phyloP scores from a whole-genome alignment of 2,329 filamentous ascomycete genomes.

The Dactylonectria macrodidyma region DNA sequence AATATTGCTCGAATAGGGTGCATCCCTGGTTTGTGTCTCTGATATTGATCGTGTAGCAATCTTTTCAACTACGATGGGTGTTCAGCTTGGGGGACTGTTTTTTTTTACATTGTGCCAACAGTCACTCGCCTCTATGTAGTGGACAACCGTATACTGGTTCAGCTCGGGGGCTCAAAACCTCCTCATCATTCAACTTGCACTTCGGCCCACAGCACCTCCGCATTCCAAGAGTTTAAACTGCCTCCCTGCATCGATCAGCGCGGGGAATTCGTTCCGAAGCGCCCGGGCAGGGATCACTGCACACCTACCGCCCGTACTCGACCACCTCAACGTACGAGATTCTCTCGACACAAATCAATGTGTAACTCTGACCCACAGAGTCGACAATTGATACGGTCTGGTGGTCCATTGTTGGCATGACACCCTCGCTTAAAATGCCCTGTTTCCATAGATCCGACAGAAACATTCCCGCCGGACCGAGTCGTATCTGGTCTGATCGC shows the following conservation, averaged over 20 bases:
- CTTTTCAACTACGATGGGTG: too few relatives aligned
- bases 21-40: too few relatives aligned
- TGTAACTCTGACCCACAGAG: constrained; percentile 1
- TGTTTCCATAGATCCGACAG: constrained; percentile 16
- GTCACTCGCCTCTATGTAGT: too few relatives aligned
- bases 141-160: not conserved
- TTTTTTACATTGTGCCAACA: too few relatives aligned
- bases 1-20: too few relatives aligned
- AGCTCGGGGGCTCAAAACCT: not conserved
- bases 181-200: not conserved
- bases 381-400: not conserved
- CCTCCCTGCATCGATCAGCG: not conserved
- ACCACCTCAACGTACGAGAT: not conserved
- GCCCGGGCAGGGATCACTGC: not conserved
- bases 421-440: constrained; percentile 9
- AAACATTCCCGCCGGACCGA: constrained; percentile 3
- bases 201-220: not conserved
- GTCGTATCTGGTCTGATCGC: constrained; percentile 9
- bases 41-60: too few relatives aligned
- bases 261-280: not conserved
- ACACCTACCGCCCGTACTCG: not conserved
- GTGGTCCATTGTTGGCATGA: not conserved
- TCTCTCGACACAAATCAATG: not conserved
- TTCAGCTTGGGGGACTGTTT: too few relatives aligned
- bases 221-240: not conserved